Evolutionary conservation across 495 filamentous ascomycete species (phyloP).

Genomic region (Aspergillus sparsus): DNA sequence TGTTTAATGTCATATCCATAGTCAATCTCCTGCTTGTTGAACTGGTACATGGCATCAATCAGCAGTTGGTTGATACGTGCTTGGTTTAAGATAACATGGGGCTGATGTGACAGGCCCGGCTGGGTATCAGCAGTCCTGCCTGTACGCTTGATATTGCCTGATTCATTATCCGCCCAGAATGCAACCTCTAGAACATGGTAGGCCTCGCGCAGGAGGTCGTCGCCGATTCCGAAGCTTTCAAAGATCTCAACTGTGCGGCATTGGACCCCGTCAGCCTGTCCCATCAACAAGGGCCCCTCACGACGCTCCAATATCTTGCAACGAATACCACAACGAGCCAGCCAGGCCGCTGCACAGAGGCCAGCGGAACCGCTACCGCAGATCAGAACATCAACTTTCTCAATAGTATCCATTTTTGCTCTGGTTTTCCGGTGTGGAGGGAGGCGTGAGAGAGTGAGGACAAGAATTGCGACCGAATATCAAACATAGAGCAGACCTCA

Average conservation of each 20-base stretch:
- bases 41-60: slow-evolving; percentile 50
- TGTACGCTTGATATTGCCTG: slow-evolving; percentile 48
- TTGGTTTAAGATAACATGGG: slow-evolving; percentile 78
- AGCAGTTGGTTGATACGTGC: slow-evolving; percentile 66
- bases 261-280: slow-evolving; percentile 81
- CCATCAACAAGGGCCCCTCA: slow-evolving; percentile 58
- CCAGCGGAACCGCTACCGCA: slow-evolving; percentile 69
- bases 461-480: too few species aligned
- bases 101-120: slow-evolving; percentile 64
- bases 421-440: too few species aligned
- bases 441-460: too few species aligned
- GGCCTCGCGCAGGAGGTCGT: slow-evolving; percentile 68
- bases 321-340: slow-evolving; percentile 59
- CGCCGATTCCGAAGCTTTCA: slow-evolving; percentile 72
- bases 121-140: slow-evolving; percentile 61
- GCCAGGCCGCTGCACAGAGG: slow-evolving; percentile 66
- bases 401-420: too few species aligned
- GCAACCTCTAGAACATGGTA: slow-evolving; percentile 69
- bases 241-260: slow-evolving; percentile 80
- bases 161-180: slow-evolving; percentile 57
- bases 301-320: slow-evolving; percentile 67
- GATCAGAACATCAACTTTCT: slow-evolving; percentile 58
- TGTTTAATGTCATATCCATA: slow-evolving; percentile 60
- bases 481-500: too few species aligned
- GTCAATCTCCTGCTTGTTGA: slow-evolving; percentile 54